These are phyloP conservation scores for Karstenula rhodostoma DNA, from an alignment of 2,329 filamentous ascomycete species.

Conservation along the genomic window DNA sequence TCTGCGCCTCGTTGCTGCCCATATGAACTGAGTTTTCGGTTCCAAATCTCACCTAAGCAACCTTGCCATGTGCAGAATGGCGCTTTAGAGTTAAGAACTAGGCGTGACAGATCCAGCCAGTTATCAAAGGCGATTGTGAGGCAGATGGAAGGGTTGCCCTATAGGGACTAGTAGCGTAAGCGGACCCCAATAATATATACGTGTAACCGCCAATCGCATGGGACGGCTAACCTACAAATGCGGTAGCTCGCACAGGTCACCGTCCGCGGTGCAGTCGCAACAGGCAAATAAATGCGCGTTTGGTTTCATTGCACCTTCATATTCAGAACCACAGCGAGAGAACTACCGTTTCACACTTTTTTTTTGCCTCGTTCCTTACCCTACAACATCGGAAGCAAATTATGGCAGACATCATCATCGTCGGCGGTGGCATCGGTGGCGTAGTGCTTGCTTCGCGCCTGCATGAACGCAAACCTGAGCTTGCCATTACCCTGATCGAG, in stretches of 20 bases:
- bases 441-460: slow-evolving; percentile 42
- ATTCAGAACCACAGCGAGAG: not conserved
- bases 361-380: not conserved
- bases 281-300: not conserved
- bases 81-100: too few species aligned
- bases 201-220: not conserved
- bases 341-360: not conserved
- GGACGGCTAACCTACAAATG: not conserved
- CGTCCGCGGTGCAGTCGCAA: not conserved
- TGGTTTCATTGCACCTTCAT: not conserved
- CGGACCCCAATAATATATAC: not conserved
- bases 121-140: too few species aligned
- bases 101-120: too few species aligned
- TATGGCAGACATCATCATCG: slow-evolving; percentile 36
- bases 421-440: slow-evolving; percentile 41
- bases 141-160: too few species aligned
- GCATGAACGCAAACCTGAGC: slow-evolving; percentile 21
- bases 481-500: slow-evolving; percentile 43
- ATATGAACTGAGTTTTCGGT: too few species aligned
- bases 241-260: not conserved
- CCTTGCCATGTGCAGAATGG: too few species aligned
- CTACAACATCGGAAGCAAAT: not conserved
- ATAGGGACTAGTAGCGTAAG: not conserved
- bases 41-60: too few species aligned
- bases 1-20: too few species aligned